Evolutionary conservation across 1,284 basidiomycete genomes (phyloP).

Genomic region (Leccinum variabile): DNA sequence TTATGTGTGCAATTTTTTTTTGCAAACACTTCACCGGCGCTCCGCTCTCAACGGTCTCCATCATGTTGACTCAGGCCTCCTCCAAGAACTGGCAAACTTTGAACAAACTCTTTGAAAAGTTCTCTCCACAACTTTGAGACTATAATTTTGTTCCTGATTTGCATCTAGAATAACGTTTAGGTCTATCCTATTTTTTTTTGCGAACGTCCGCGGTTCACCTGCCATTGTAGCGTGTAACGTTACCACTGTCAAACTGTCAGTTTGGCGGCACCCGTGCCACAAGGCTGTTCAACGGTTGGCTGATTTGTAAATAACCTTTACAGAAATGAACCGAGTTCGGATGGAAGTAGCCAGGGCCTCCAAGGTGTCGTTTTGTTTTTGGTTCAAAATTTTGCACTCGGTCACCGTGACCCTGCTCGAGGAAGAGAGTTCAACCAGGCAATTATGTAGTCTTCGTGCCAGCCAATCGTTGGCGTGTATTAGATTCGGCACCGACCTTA

Average conservation of each 20-base stretch:
- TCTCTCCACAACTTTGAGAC: neutral
- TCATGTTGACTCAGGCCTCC: neutral
- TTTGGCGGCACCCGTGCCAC: neutral
- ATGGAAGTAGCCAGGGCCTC: neutral
- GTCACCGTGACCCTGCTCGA: neutral
- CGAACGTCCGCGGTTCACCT: neutral
- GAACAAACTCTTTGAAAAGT: neutral
- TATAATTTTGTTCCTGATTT: neutral
- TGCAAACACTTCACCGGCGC: neutral
- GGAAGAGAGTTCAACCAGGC: neutral
- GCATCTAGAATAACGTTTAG: neutral
- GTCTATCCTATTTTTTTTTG: neutral
- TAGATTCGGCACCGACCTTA: neutral
- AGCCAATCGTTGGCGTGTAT: neutral
- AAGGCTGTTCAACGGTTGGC: neutral
- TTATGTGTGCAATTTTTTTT: neutral
- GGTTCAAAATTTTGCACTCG: neutral
- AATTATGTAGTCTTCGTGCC: neutral
- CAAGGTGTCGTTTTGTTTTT: neutral
- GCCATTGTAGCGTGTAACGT: neutral
- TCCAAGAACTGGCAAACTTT: neutral
- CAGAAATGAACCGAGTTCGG: neutral
- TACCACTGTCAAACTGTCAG: neutral
- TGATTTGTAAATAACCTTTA: neutral
- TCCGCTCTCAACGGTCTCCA: neutral